Conservation (phyloP, 495 filamentous ascomycete species). For the Tuber melanosporum region DNA sequence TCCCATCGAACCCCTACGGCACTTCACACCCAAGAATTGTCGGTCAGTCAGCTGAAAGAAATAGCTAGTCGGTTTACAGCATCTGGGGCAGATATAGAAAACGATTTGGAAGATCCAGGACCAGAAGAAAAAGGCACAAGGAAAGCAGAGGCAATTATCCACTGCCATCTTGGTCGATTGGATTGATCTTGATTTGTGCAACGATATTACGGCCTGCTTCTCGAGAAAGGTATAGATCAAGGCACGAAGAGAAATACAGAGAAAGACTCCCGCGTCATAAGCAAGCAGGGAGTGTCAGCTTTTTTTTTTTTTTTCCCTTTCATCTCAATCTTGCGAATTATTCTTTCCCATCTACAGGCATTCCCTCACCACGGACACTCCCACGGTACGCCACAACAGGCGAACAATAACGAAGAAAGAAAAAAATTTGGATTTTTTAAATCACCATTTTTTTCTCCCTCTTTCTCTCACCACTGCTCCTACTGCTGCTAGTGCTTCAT, state of each 20-base stretch:
- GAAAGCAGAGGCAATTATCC: neutral
- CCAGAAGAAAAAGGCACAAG: neutral
- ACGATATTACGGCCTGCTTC: neutral
- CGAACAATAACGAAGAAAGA: neutral
- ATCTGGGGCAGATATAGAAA: neutral
- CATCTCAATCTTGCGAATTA: neutral
- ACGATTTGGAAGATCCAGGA: neutral
- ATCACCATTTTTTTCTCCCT: neutral
- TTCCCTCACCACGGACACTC: neutral
- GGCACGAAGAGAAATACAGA: neutral
- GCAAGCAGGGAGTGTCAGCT: neutral
- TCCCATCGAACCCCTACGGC: neutral
- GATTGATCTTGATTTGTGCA: neutral
- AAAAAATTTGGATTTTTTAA: neutral
- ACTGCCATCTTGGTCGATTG: neutral
- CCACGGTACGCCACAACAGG: neutral
- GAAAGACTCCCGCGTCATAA: neutral
- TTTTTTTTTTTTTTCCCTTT: neutral
- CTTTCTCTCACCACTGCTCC: neutral
- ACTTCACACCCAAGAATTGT: neutral
- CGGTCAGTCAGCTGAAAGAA: constrained; percentile 1
- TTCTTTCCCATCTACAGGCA: neutral
- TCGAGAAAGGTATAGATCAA: neutral
- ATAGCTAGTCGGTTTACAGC: neutral
- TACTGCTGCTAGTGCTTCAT: neutral